phyloP scores from a whole-genome alignment of 73 alveolate species.

The Tetrahymena borealis region DNA sequence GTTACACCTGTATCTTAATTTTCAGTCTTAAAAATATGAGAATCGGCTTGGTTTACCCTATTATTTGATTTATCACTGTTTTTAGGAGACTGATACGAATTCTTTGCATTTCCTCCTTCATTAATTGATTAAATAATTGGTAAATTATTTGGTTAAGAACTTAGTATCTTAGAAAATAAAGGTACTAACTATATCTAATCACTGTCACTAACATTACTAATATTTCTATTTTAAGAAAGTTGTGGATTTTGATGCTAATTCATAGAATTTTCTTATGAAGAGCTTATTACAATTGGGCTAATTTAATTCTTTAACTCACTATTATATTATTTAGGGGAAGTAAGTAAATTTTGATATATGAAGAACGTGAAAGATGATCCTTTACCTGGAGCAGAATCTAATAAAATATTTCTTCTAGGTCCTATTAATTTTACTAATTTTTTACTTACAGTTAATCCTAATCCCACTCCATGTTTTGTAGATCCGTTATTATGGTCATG shows the following conservation, averaged over 20 bases:
- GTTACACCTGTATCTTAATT: background rate
- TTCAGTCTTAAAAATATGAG: background rate
- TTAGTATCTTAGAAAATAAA: background rate
- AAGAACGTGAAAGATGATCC: background rate
- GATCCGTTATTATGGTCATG: background rate
- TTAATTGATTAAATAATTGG: background rate
- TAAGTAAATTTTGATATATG: background rate
- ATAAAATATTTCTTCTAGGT: background rate
- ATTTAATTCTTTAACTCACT: background rate
- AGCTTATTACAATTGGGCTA: background rate
- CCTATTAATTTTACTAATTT: background rate
- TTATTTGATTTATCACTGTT: background rate
- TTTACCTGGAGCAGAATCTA: background rate
- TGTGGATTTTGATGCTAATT: background rate
- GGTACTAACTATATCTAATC: background rate
- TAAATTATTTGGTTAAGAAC: background rate
- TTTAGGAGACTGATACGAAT: background rate
- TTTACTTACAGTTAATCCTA: background rate
- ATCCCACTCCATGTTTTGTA: background rate
- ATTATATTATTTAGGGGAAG: background rate
- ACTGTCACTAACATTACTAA: background rate
- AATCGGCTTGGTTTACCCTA: background rate
- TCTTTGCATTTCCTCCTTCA: background rate
- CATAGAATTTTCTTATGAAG: background rate
- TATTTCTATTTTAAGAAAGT: background rate